These are phyloP conservation scores for Calonectria henricotiae DNA, from an alignment of 2,329 filamentous ascomycete species.

Conservation along the genomic window DNA sequence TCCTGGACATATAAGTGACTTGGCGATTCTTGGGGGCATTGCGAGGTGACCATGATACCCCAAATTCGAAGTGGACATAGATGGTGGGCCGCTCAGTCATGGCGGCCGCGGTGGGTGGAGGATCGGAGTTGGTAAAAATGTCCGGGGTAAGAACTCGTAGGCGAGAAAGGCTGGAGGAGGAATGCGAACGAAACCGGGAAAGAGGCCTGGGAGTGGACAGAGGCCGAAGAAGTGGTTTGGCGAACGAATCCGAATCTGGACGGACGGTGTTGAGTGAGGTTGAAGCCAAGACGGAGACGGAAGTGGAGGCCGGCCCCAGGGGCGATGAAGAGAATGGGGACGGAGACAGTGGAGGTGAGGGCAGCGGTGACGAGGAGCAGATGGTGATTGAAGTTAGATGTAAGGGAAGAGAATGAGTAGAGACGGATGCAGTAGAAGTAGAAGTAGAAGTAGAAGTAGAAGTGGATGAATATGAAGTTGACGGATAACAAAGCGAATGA, in stretches of 20 bases:
- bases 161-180: slow-evolving; percentile 10
- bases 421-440: slow-evolving; percentile 7
- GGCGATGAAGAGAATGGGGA: slow-evolving; percentile 16
- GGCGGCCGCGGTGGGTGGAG: slow-evolving; percentile 6
- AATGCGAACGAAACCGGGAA: slow-evolving; percentile 19
- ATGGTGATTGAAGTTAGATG: slow-evolving; percentile 1
- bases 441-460: slow-evolving; percentile 4
- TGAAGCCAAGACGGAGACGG: slow-evolving; percentile 10
- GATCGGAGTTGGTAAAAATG: slow-evolving; percentile 1
- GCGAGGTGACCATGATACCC: slow-evolving; percentile 67
- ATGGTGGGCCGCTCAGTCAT: slow-evolving; percentile 56
- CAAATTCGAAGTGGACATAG: slow-evolving; percentile 69
- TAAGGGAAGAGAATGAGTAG: slow-evolving; percentile 16
- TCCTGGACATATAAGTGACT: slow-evolving; percentile 66
- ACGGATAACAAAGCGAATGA: slow-evolving; percentile 25
- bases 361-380: slow-evolving; percentile 7
- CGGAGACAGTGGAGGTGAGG: slow-evolving; percentile 12
- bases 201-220: slow-evolving; percentile 21
- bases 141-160: slow-evolving; percentile 17
- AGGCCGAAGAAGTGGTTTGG: slow-evolving; percentile 19
- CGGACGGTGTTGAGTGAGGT: slow-evolving; percentile 2
- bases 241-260: slow-evolving; percentile 12
- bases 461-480: slow-evolving; percentile 1
- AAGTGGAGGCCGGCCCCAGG: slow-evolving; percentile 15
- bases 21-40: slow-evolving; percentile 63